Evolutionary conservation across 1,139 yeast genomes (phyloP).

Genomic region (Yarrowia galli): DNA sequence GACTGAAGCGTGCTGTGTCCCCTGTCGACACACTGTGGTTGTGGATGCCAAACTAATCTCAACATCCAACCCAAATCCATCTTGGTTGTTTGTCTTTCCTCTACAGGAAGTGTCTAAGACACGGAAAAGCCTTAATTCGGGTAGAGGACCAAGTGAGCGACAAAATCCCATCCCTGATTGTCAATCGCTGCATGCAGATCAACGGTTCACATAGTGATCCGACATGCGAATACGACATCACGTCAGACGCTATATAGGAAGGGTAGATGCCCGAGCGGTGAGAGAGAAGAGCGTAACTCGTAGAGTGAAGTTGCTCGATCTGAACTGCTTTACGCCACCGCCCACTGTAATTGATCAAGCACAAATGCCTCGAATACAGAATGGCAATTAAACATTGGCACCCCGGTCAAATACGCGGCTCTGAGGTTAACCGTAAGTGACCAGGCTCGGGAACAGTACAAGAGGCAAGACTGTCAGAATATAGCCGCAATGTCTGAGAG

Average conservation of each 20-base stretch:
- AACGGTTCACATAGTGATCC: conserved; percentile 1
- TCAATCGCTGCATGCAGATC: conserved; percentile 26
- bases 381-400: conserved; percentile 10
- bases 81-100: conserved; percentile 6
- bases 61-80: neutral
- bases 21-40: neutral
- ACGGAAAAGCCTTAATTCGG: neutral
- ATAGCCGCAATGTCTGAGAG: conserved; percentile 21
- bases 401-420: conserved; percentile 27
- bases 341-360: neutral
- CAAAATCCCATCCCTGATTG: conserved; percentile 15
- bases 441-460: neutral
- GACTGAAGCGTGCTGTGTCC: too few relatives aligned
- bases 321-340: neutral
- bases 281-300: too few relatives aligned
- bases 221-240: neutral
- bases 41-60: neutral
- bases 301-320: too few relatives aligned
- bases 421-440: conserved; percentile 25
- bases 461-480: neutral
- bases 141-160: neutral
- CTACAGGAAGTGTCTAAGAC: conserved; percentile 2
- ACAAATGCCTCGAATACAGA: conserved; percentile 6
- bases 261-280: too few relatives aligned
- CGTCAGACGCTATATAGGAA: too few relatives aligned